phyloP scores from a whole-genome alignment of 1,139 yeast genomes.

The Pneumocystis canis region DNA sequence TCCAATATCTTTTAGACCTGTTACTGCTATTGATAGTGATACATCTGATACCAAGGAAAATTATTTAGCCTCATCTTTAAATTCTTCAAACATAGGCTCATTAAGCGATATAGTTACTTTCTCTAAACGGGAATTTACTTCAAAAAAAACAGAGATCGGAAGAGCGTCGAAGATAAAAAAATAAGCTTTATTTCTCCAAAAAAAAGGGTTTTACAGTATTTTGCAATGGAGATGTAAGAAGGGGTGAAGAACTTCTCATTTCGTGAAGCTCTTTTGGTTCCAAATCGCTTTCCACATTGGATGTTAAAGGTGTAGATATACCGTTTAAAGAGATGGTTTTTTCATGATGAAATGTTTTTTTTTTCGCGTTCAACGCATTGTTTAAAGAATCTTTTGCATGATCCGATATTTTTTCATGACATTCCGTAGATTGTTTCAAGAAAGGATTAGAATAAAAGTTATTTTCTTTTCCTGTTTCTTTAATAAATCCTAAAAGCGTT shows the following conservation, averaged over 20 bases:
- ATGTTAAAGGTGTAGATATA: background rate
- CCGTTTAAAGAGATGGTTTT: background rate
- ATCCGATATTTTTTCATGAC: background rate
- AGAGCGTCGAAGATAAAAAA: background rate
- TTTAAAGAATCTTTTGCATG: background rate
- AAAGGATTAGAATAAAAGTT: too few species aligned
- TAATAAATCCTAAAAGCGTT: background rate
- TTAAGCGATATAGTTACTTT: background rate
- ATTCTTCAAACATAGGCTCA: background rate
- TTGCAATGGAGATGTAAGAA: background rate
- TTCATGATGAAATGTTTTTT: background rate
- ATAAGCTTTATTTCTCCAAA: background rate
- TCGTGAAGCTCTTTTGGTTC: background rate
- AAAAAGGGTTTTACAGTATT: conserved; percentile 2
- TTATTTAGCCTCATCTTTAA: background rate
- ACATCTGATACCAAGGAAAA: background rate
- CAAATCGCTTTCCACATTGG: background rate
- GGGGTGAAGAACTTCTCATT: background rate
- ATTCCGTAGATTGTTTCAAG: background rate
- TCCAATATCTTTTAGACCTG: background rate
- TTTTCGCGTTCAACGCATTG: background rate
- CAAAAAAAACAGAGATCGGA: background rate
- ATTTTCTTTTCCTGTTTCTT: background rate
- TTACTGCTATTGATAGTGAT: background rate
- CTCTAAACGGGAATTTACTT: background rate